Base-by-base conservation (phyloP, 371 early-diverging fungal species). In the Circinella minor region DNA sequence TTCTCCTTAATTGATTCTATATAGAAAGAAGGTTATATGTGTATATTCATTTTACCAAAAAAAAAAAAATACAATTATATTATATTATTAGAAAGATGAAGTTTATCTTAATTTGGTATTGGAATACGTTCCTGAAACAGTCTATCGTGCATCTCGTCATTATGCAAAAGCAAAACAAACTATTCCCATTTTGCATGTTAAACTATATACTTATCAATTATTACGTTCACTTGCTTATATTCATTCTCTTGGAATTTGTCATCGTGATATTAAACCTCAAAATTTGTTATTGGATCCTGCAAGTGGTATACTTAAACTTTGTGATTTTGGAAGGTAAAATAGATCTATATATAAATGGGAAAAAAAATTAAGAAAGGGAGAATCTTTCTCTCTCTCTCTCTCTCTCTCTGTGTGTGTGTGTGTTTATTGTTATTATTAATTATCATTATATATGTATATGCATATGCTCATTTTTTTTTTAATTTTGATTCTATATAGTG, bases 171-270 rank as follows among this genome's bases (percentile, higher is more conserved):
- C 86, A 63, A 96, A 93, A 83, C 96, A 97, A 79, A 81, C 89
- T n/a, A 95, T 99, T 87, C 98, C 99, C 11, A 91, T 92, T 85
- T 83, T 96, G 27, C 89, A 89, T 71, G 92, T 99, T 71, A 96
- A 97, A 89, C 85, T 98, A 27, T 99, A 96, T 81, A 96, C 98
- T 87, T 98, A 98, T 78, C 98, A 98, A 75, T 80, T 98, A 69
- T 90, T 96, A 82, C 86, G 95, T 59, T 94, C 97, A 63, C 88
- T 99, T 61, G 94, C 94, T 43, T 81, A 80, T 68, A 80, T 83
- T 62, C 90, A 89, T 71, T 69, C 70, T 3, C 57, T 75, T 3
- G 85, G 86, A 3, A 76, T 90, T 3, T 84, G 76, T 63, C 90
- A 90, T 68, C 84, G 92, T 27, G 93, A 93, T 72, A 78, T 90